Conservation (phyloP, 2,329 filamentous ascomycete genomes). For the Apiospora pterosperma region DNA sequence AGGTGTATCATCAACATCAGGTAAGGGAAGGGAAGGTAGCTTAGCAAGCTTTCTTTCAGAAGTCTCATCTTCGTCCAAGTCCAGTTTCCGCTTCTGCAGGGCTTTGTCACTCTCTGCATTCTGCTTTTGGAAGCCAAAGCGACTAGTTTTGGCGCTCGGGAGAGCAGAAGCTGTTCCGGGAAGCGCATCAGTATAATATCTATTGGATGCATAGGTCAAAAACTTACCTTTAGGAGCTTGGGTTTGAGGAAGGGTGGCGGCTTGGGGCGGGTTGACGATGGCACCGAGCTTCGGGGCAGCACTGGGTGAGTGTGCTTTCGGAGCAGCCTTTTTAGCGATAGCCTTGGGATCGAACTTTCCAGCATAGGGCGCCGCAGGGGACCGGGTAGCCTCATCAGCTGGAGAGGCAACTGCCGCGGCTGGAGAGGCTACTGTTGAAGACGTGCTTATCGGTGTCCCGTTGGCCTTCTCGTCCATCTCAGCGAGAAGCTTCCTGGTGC, state of each 20-base stretch:
- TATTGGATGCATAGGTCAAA: background rate
- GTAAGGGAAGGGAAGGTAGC: conserved; percentile 72
- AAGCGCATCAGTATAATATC: conserved; percentile 19
- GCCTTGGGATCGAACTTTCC: conserved; percentile 87
- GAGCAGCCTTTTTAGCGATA: conserved; percentile 73
- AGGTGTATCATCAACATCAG: conserved; percentile 57
- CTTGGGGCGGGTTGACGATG: conserved; percentile 36
- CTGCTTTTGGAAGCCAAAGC: conserved; percentile 77
- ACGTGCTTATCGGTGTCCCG: conserved; percentile 39
- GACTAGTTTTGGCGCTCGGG: conserved; percentile 70
- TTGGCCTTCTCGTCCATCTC: conserved; percentile 71
- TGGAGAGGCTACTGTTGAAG: conserved; percentile 45
- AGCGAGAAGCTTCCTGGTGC: conserved; percentile 64
- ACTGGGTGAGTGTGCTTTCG: conserved; percentile 52
- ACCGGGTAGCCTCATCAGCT: conserved; percentile 38
- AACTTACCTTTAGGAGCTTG: conserved; percentile 33
- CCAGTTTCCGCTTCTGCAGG: conserved; percentile 69
- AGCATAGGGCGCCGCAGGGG: conserved; percentile 59
- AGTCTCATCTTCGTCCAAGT: conserved; percentile 85
- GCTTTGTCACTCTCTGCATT: conserved; percentile 63
- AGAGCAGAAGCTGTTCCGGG: conserved; percentile 45
- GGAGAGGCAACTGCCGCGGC: conserved; percentile 51
- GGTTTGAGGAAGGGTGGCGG: conserved; percentile 29
- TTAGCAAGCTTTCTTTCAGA: conserved; percentile 87
- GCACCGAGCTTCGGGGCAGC: conserved; percentile 50